A percentile compares a stretch with the other conserved stretches of the same genome.
phyloP scores from a whole-genome alignment of 2,329 filamentous ascomycete genomes.

The Graphilbum fragrans region DNA sequence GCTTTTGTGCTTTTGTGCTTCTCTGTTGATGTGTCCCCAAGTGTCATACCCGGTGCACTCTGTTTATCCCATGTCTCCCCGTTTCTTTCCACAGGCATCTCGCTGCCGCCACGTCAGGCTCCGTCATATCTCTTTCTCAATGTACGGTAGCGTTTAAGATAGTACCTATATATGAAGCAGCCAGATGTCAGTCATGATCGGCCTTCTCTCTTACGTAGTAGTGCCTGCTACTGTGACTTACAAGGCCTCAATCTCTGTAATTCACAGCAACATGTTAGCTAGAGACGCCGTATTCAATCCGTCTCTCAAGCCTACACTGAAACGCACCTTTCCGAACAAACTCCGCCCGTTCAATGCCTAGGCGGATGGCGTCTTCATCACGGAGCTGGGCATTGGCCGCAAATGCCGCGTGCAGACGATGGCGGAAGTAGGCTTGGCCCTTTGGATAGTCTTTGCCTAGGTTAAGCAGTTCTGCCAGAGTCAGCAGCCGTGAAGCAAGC shows the following conservation, averaged over 20 bases:
- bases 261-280: neutral
- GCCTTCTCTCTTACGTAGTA: neutral
- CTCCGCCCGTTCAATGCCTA: slow-evolving; percentile 65
- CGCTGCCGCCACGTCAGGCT: slow-evolving; percentile 16
- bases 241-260: slow-evolving; percentile 77
- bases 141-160: slow-evolving; percentile 81
- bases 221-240: slow-evolving; percentile 36
- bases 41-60: too few relatives aligned
- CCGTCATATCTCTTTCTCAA: slow-evolving; percentile 68
- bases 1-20: too few relatives aligned
- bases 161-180: slow-evolving; percentile 48
- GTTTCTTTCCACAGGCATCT: too few relatives aligned
- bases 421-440: slow-evolving; percentile 69
- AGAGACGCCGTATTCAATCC: too few relatives aligned
- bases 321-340: slow-evolving; percentile 77
- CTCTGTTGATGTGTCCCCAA: too few relatives aligned
- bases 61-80: too few relatives aligned
- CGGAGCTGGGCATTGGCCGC: slow-evolving; percentile 56
- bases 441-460: slow-evolving; percentile 79
- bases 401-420: slow-evolving; percentile 76
- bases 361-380: slow-evolving; percentile 63
- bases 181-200: neutral
- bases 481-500: neutral
- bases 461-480: slow-evolving; percentile 59
- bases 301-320: too few relatives aligned